Percentiles rank a stretch among this genome's conserved stretches.
Conservation (phyloP, 129 eudicot genomes). For the Flaveria sonorensis region DNA sequence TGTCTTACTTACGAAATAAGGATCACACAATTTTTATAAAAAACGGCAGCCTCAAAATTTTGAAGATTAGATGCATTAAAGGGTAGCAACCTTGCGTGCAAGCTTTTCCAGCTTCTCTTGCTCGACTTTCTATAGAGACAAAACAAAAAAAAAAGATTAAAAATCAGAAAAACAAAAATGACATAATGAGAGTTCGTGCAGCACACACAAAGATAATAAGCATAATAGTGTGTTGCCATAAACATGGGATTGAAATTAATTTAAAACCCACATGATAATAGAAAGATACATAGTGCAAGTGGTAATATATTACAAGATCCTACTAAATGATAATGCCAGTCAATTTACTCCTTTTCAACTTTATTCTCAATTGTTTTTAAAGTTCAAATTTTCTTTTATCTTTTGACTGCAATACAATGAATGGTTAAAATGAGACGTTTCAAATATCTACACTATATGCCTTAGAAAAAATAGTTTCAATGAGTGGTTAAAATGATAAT, state of each 20-base stretch:
- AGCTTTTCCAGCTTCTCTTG: conserved; percentile 89
- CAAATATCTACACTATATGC: no score
- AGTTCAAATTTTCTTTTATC: neutral
- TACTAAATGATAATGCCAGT: neutral
- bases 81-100: conserved; percentile 69
- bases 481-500: no score
- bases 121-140: conserved; percentile 69
- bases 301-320: neutral
- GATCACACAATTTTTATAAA: neutral
- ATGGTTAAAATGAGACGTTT: no score
- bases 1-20: neutral
- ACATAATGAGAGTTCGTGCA: neutral
- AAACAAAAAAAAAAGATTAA: conserved; percentile 7
- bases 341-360: neutral
- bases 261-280: neutral
- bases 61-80: neutral
- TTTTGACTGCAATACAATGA: neutral
- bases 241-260: neutral
- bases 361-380: neutral
- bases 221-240: neutral
- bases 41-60: neutral
- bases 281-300: neutral
- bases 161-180: neutral
- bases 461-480: no score
- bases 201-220: conserved; percentile 1